Percentiles rank a stretch among this genome's conserved stretches.
phyloP scores from a whole-genome alignment of 2,329 filamentous ascomycete species.

The Cercospora sojina region DNA sequence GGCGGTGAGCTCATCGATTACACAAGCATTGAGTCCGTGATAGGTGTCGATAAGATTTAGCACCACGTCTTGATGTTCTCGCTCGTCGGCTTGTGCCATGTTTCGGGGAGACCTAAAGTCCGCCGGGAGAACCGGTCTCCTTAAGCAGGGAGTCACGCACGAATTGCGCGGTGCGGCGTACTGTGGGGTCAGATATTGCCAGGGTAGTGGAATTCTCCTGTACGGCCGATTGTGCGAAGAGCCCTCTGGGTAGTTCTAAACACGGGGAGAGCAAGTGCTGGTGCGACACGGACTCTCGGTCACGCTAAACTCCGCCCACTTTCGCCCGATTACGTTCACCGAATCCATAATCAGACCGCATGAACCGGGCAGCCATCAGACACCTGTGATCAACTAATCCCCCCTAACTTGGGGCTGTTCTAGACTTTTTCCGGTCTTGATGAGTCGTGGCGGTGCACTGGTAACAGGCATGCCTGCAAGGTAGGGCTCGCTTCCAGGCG shows the following conservation, averaged over 20 bases:
- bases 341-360: background rate
- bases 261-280: background rate
- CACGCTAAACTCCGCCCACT: background rate
- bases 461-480: background rate
- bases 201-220: background rate
- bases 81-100: background rate
- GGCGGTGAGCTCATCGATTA: slow-evolving; percentile 59
- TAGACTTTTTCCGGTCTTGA: background rate
- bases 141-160: background rate
- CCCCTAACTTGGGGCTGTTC: background rate
- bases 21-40: slow-evolving; percentile 66
- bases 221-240: background rate
- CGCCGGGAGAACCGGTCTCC: background rate
- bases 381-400: background rate
- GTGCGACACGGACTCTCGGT: background rate
- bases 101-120: background rate
- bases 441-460: background rate
- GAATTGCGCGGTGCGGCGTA: background rate
- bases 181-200: background rate
- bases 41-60: slow-evolving; percentile 63
- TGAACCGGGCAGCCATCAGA: background rate
- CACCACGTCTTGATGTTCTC: background rate
- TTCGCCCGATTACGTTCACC: background rate
- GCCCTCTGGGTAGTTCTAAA: no score
- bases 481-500: background rate